A percentile compares a stretch with the other conserved stretches of the same genome.
phyloP scores from a whole-genome alignment of 2,329 filamentous ascomycete species.

The Cytospora schulzeri region DNA sequence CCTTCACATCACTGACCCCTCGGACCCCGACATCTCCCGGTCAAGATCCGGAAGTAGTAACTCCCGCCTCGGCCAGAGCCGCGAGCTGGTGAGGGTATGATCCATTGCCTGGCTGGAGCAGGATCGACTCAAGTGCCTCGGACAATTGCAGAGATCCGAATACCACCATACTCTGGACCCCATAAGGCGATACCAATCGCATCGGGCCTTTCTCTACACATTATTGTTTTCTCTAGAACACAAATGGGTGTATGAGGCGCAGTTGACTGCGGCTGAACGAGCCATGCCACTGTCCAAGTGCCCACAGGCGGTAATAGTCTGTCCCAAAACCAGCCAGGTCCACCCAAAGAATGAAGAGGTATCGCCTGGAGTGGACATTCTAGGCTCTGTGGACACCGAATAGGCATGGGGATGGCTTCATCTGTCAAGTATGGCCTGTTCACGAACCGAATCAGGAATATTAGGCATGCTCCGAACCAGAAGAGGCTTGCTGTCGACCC shows the following conservation, averaged over 20 bases:
- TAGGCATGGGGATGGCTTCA: neutral
- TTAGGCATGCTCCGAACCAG: neutral
- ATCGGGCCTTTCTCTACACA: neutral
- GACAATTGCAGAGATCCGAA: neutral
- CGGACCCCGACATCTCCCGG: neutral
- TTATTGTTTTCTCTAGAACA: neutral
- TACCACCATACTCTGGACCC: conserved; percentile 5
- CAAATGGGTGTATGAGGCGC: neutral
- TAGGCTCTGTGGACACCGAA: neutral
- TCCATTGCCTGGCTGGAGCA: neutral
- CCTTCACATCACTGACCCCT: neutral
- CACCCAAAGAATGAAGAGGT: neutral
- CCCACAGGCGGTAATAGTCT: neutral
- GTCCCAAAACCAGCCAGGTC: neutral
- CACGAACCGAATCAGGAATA: neutral
- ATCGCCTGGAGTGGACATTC: neutral
- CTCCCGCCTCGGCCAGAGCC: neutral
- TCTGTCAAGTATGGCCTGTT: neutral
- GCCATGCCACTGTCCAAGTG: too few species aligned
- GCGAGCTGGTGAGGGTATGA: neutral
- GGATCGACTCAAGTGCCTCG: neutral
- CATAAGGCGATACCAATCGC: neutral
- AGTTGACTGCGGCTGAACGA: neutral
- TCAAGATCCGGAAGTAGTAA: neutral
- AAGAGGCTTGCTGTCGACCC: too few species aligned